Evolutionary conservation across 2,329 filamentous ascomycete species (phyloP).

Genomic region (Exophiala dermatitidis): DNA sequence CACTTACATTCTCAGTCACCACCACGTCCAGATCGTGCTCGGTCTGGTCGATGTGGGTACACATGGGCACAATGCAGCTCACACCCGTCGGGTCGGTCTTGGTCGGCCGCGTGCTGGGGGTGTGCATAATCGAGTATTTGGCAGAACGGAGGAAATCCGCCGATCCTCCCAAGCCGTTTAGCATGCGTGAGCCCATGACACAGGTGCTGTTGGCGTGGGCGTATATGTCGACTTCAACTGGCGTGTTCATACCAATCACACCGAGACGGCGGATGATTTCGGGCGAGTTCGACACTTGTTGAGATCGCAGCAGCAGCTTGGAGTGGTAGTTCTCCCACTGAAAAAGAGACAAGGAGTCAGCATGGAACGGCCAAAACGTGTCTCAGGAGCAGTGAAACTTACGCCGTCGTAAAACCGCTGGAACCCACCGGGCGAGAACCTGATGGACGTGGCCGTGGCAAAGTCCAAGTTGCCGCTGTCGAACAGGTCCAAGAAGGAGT

Average conservation of each 20-base stretch:
- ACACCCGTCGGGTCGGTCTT: constrained; percentile 79
- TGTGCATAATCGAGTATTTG: constrained; percentile 93
- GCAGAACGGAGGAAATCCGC: constrained; percentile 72
- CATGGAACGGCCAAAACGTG: background rate
- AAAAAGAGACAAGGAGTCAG: background rate
- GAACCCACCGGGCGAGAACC: constrained; percentile 86
- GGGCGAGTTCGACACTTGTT: constrained; percentile 80
- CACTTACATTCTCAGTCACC: constrained; percentile 55
- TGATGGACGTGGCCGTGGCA: constrained; percentile 80
- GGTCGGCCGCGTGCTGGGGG: constrained; percentile 68
- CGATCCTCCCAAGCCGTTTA: constrained; percentile 75
- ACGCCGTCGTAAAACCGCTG: constrained; percentile 69
- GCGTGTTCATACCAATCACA: constrained; percentile 91
- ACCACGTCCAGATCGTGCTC: constrained; percentile 89
- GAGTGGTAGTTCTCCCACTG: constrained; percentile 68
- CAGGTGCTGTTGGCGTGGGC: constrained; percentile 87
- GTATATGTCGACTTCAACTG: constrained; percentile 90
- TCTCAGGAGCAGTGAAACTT: constrained; percentile 1
- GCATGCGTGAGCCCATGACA: constrained; percentile 81
- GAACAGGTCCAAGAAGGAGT: constrained; percentile 88
- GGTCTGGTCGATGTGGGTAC: constrained; percentile 85
- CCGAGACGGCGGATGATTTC: constrained; percentile 84
- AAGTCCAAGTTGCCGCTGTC: constrained; percentile 83
- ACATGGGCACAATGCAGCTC: constrained; percentile 87
- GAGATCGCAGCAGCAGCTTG: constrained; percentile 78